A percentile compares a stretch with the other conserved stretches of the same genome.
Evolutionary conservation across 2,329 filamentous ascomycete genomes (phyloP).

Genomic region (Harringtonia lauricola): DNA sequence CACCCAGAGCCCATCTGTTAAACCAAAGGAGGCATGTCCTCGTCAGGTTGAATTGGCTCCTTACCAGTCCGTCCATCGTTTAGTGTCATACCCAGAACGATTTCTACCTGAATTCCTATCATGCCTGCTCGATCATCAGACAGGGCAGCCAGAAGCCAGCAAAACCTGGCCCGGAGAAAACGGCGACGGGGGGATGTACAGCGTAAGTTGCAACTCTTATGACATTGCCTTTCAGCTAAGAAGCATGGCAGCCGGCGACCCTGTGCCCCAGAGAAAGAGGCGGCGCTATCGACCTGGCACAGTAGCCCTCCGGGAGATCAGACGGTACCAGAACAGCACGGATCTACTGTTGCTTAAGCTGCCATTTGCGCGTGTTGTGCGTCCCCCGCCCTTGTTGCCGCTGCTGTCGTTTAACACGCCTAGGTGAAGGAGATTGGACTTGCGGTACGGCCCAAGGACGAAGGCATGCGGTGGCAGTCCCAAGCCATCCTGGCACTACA

Average conservation of each 20-base stretch:
- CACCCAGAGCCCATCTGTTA: no score
- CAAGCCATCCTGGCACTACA: constrained; percentile 89
- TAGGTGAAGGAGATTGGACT: constrained; percentile 64
- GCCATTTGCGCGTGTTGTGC: constrained; percentile 66
- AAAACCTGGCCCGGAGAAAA: constrained; percentile 13
- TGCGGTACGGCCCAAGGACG: constrained; percentile 46
- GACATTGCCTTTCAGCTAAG: constrained; percentile 3
- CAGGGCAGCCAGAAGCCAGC: constrained; percentile 4
- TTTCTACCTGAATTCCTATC: no score
- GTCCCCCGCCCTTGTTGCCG: no score
- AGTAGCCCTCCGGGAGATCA: constrained; percentile 81
- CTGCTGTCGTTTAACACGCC: no score
- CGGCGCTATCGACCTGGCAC: constrained; percentile 69
- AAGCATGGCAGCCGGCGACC: constrained; percentile 53
- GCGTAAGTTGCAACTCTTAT: constrained; percentile 24
- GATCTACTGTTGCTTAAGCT: constrained; percentile 76
- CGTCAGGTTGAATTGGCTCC: no score
- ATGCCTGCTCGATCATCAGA: not conserved
- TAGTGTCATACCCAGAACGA: no score
- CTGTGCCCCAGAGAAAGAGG: constrained; percentile 49
- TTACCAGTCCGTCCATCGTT: no score
- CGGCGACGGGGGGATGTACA: constrained; percentile 29
- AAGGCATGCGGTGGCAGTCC: constrained; percentile 86
- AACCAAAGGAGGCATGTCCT: no score
- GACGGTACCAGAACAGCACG: constrained; percentile 79